Evolutionary conservation across 1,284 basidiomycete genomes (phyloP).

Genomic region (Wallemia hederae): DNA sequence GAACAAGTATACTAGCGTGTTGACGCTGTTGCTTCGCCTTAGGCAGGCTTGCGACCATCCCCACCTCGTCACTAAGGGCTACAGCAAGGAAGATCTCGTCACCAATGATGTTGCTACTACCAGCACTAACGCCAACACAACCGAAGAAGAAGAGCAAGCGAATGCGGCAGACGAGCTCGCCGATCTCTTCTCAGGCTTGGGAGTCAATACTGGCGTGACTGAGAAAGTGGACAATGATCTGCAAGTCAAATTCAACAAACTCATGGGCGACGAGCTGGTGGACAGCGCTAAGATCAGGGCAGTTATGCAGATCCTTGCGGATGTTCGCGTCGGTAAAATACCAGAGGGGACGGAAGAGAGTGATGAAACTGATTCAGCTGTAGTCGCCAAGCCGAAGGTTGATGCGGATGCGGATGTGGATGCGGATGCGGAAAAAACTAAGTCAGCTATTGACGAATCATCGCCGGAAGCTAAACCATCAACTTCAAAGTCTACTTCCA

Average conservation of each 20-base stretch:
- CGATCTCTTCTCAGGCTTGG: conserved; percentile 38
- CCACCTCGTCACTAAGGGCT: conserved; percentile 41
- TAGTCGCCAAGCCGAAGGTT: too few species aligned
- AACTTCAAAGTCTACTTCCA: too few species aligned
- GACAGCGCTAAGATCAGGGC: conserved; percentile 66
- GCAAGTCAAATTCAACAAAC: not conserved
- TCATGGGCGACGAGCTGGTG: conserved; percentile 16
- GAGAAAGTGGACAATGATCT: not conserved
- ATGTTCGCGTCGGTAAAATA: conserved; percentile 26
- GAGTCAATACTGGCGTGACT: conserved; percentile 20
- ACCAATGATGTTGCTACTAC: conserved; percentile 27
- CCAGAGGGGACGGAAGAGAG: too few species aligned
- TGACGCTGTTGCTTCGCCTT: conserved; percentile 53
- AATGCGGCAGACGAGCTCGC: conserved; percentile 43
- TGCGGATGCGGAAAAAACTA: too few species aligned
- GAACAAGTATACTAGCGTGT: conserved; percentile 50
- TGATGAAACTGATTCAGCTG: too few species aligned
- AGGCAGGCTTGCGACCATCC: conserved; percentile 84
- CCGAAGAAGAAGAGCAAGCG: conserved; percentile 21
- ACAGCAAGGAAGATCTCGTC: conserved; percentile 37
- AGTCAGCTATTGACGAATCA: too few species aligned
- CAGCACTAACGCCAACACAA: conserved; percentile 17
- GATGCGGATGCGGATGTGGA: too few species aligned
- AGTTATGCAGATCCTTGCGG: conserved; percentile 38
- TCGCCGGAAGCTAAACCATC: too few species aligned